Evolutionary conservation across 805 yeast species (phyloP).

Genomic region (Sugiyamaella floridensis): DNA sequence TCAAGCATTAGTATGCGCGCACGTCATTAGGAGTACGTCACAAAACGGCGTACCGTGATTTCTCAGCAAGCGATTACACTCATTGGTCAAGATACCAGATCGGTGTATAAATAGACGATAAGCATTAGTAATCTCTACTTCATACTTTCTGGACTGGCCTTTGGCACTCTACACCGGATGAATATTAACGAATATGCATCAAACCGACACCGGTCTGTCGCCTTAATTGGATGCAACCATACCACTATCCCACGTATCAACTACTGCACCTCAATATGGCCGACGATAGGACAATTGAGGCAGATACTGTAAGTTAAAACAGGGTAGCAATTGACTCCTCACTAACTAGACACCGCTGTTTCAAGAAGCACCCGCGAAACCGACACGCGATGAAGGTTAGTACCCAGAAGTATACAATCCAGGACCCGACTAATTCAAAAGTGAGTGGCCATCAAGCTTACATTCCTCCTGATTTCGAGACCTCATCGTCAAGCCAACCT

Average conservation of each 20-base stretch:
- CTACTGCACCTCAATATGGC: neutral
- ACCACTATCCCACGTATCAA: neutral
- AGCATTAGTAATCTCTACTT: too few relatives aligned
- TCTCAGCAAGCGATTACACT: too few relatives aligned
- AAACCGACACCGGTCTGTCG: too few relatives aligned
- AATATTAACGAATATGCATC: neutral
- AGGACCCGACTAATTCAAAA: constrained; percentile 1
- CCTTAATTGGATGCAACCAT: neutral
- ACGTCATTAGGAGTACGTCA: too few relatives aligned
- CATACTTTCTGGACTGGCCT: too few relatives aligned
- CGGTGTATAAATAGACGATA: too few relatives aligned
- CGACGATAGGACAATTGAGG: constrained; percentile 10
- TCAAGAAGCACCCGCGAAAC: neutral
- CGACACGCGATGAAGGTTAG: constrained; percentile 6
- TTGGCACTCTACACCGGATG: too few relatives aligned
- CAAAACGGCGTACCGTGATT: too few relatives aligned
- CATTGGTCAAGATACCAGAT: too few relatives aligned
- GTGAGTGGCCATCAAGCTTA: constrained; percentile 28
- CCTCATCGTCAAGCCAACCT: constrained; percentile 10
- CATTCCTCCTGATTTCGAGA: constrained; percentile 30
- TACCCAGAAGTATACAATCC: neutral
- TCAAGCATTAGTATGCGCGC: too few relatives aligned
- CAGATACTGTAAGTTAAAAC: constrained; percentile 7
- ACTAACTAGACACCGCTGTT: constrained; percentile 3
- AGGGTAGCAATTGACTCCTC: neutral